Percentiles rank a stretch among this genome's conserved stretches.
Conservation (phyloP, 352 stramenopile species). For the Blastocystis sp. region DNA sequence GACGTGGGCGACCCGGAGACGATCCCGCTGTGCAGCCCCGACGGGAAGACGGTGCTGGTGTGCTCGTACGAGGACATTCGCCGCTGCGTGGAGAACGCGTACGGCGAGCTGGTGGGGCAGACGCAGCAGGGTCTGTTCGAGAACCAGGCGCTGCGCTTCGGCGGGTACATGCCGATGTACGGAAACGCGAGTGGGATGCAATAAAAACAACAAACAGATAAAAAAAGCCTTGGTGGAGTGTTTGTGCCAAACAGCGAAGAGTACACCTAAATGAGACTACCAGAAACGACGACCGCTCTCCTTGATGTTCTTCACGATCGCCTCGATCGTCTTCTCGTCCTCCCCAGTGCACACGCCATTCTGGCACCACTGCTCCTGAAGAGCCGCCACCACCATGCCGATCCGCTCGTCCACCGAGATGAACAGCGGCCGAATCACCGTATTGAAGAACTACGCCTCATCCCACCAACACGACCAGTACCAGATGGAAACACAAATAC, state of each 20-base stretch:
- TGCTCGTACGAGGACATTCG: slow-evolving; percentile 81
- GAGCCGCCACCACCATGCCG: slow-evolving; percentile 15
- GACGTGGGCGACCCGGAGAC: slow-evolving; percentile 80
- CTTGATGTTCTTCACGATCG: slow-evolving; percentile 54
- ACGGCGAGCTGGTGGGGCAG: slow-evolving; percentile 74
- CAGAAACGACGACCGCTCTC: slow-evolving; percentile 58
- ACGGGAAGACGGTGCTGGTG: slow-evolving; percentile 82
- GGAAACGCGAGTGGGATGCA: too few relatives aligned
- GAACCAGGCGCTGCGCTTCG: too few relatives aligned
- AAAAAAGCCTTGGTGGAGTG: not conserved
- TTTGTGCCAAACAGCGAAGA: slow-evolving; percentile 43
- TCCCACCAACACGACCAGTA: not conserved
- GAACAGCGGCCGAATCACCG: slow-evolving; percentile 24
- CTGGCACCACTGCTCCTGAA: slow-evolving; percentile 43
- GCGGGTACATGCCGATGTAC: too few relatives aligned
- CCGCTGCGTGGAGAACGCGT: slow-evolving; percentile 77
- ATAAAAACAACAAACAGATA: too few relatives aligned
- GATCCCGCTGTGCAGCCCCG: slow-evolving; percentile 80
- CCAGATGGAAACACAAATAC: slow-evolving; percentile 34
- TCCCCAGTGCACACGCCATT: not conserved
- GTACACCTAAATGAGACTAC: slow-evolving; percentile 52
- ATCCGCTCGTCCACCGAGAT: slow-evolving; percentile 40
- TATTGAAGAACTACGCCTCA: slow-evolving; percentile 7
- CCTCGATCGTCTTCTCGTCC: slow-evolving; percentile 44
- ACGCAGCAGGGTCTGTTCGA: too few relatives aligned